Base-by-base conservation (phyloP, 495 filamentous ascomycete genomes). In the Tuber brumale region DNA sequence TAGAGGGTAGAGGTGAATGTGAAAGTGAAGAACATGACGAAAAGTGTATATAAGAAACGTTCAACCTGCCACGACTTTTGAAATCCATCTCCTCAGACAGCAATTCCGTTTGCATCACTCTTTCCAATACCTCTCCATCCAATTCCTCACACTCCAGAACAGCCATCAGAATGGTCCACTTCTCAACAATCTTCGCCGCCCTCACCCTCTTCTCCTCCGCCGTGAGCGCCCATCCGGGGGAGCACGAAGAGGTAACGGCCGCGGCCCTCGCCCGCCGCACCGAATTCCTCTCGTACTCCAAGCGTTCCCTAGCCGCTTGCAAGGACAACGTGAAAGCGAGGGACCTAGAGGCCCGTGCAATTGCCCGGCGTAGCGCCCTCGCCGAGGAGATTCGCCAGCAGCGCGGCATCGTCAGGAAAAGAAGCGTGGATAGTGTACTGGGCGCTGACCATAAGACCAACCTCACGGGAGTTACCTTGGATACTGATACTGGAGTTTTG, bases 401-500 rank as follows among this genome's bases (percentile, higher is more conserved):
- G 72, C 51, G 73, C 4, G 74, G 69, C 12, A n/a, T 77, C 35
- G 61, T 74, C 19, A 74, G 42, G 37, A 81, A 85, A 31, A 87
- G 88, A 45, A 85, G 85, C 43, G 76, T 87, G 9, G 85, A 84
- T 69, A 82, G 82, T 18, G 79, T 86, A 51, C 75, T 87, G 69
- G 81, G 77, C 48, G 87, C 85, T 69, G 78, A 79, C 46, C 85
- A 87, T 76, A 71, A 84, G 44, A 85, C 86, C 78, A 87, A 84
- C 76, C 75, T 87, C 74, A 82, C 85, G 27, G 86, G 85, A 0
- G 82, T 88, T 44, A 87, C 86, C 76, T 83, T 84, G 72, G 84
- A 85, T 35, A 88, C 86, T 69, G 87, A 88, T 73, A 83, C 86
- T 0, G 78, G 79, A 16, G 82, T 86, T 35, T 84, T 90, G 14